Evolutionary conservation across 208 protist genomes (phyloP).

Genomic region (Trypanosomatidae sp.): DNA sequence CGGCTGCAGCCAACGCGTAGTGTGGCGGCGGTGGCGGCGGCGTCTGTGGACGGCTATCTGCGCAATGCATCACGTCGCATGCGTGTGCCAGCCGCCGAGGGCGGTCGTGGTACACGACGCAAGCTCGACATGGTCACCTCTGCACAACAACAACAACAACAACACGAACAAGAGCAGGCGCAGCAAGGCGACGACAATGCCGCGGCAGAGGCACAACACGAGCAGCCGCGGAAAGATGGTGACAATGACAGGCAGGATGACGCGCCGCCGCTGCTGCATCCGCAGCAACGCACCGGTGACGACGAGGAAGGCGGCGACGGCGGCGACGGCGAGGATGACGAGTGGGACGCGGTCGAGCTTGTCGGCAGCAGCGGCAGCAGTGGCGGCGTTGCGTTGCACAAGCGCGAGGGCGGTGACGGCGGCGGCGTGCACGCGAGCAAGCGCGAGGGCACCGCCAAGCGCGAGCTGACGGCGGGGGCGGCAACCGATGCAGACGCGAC

Average conservation of each 20-base stretch:
- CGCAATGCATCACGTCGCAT: constrained; percentile 57
- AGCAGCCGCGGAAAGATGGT: not conserved
- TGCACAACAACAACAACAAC: constrained; percentile 2
- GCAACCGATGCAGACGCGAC: no score
- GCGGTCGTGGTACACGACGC: constrained; percentile 65
- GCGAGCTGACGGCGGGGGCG: no score
- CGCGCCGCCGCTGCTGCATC: not conserved
- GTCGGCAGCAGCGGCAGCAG: not conserved
- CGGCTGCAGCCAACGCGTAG: no score
- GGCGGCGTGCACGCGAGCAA: no score
- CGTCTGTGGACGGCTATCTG: constrained; percentile 76
- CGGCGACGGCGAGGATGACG: not conserved
- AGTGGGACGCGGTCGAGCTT: no score
- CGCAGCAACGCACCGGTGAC: constrained; percentile 1
- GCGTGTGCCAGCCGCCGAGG: constrained; percentile 57
- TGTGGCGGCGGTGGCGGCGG: constrained; percentile 46
- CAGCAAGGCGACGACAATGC: constrained; percentile 7
- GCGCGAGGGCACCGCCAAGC: no score
- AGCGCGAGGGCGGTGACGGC: constrained; percentile 9
- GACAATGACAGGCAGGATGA: constrained; percentile 6
- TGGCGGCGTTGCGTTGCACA: not conserved
- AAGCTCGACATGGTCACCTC: constrained; percentile 78
- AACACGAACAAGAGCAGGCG: constrained; percentile 9
- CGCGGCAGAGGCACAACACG: not conserved
- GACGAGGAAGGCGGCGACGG: constrained; percentile 15